Base-by-base conservation (phyloP, 345 rosid species). In the Populus alba region DNA sequence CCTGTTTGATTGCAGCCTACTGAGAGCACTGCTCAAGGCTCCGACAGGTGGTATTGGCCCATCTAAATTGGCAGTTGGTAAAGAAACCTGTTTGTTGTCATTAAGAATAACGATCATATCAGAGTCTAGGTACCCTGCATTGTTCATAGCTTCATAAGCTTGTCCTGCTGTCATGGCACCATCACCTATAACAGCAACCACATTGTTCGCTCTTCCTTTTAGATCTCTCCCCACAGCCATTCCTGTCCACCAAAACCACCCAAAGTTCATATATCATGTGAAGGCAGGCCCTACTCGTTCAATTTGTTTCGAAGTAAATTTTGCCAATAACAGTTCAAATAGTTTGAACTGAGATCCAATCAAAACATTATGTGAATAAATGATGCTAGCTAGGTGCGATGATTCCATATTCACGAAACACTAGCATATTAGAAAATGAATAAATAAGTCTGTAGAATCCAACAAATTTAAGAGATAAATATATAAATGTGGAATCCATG, bases 131-230 rank as follows among this genome's bases (percentile, higher is more conserved):
- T 96, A 96, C 23, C 99, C 99, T 0, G 99, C 97, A 69, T 93
- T 96, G 90, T 96, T 96, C 99, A 96, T 93, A 25, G 99, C 98
- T 87, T 96, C 99, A 74, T 91, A 96, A 81, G 99, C 99, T 74
- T 96, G 98, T n/a, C 99, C 99, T 29, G 99, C 99, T 2, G 99
- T 96, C 99, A 96, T 96, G 31, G 99, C 99, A 71, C 98, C 99
- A 75, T 96, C 99, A 31, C 99, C 98, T 27, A 95, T 95, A 70
- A 95, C 92, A 55, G 97, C 91, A 59, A 93, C 83, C 65, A 95
- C 97, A 43, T 89, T 82, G 86, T 93, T 93, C 65, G 75, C 85
- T 74, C 86, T 86, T 78, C 94, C 98, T 71, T 93, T 92, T 49
- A 95, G 84, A 87, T 95, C 99, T 83, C 99, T 87, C 37, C 97